Evolutionary conservation across 768 basidiomycete genomes (phyloP).

Genomic region (Lactifluus hygrophoroides): DNA sequence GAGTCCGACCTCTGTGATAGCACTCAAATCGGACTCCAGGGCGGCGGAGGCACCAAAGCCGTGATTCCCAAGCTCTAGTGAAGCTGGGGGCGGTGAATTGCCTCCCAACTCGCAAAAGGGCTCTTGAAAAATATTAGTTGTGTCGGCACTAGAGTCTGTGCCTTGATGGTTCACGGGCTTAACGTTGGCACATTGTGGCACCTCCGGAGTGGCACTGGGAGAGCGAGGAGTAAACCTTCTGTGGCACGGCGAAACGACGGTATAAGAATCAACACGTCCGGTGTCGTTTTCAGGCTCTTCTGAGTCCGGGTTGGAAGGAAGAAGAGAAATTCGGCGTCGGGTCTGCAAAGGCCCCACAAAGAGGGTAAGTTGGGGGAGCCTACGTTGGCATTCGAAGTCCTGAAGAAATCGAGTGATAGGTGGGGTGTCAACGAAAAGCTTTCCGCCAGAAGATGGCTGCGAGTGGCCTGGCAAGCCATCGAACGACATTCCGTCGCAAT

Average conservation of each 20-base stretch:
- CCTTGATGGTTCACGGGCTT: background rate
- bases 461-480: background rate
- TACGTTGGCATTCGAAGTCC: background rate
- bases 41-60: background rate
- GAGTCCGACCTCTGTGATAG: background rate
- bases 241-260: background rate
- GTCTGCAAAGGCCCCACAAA: background rate
- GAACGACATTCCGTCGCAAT: background rate
- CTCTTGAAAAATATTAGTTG: background rate
- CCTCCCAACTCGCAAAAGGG: background rate
- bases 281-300: background rate
- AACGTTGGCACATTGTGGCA: background rate
- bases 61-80: background rate
- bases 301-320: background rate
- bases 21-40: background rate
- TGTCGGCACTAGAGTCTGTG: background rate
- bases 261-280: background rate
- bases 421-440: background rate
- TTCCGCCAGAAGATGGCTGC: background rate
- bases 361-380: conserved; percentile 1
- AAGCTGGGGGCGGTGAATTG: background rate
- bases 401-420: background rate
- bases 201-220: background rate
- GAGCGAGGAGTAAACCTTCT: background rate
- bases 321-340: background rate